phyloP scores from a whole-genome alignment of 2,329 filamentous ascomycete genomes.

The Arthrobotrys iridis region DNA sequence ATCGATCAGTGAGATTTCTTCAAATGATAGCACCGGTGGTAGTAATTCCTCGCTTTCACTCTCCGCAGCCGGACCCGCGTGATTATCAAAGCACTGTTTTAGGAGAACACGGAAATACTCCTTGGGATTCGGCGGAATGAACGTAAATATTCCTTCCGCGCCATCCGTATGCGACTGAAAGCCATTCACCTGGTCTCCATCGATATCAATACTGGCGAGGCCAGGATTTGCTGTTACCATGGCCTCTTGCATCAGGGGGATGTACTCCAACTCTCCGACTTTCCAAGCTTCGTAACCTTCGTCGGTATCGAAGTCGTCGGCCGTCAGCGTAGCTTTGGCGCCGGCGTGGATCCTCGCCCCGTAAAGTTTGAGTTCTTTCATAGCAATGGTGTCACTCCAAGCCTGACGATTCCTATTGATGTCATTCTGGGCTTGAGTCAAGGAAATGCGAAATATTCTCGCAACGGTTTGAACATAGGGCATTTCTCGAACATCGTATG shows the following conservation, averaged over 20 bases:
- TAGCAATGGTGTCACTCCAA: conserved; percentile 91
- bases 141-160: conserved; percentile 77
- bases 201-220: conserved; percentile 71
- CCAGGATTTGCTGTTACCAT: conserved; percentile 69
- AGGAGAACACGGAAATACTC: conserved; percentile 71
- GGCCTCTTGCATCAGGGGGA: conserved; percentile 92
- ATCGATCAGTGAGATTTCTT: conserved; percentile 81
- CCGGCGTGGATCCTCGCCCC: conserved; percentile 71
- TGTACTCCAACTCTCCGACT: conserved; percentile 82
- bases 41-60: conserved; percentile 63
- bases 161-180: conserved; percentile 62
- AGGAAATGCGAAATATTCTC: conserved; percentile 82
- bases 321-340: conserved; percentile 75
- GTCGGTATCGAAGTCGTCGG: conserved; percentile 87
- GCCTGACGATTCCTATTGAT: conserved; percentile 80
- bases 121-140: conserved; percentile 85
- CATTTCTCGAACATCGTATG: conserved; percentile 97
- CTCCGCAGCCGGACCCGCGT: conserved; percentile 59
- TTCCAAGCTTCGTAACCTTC: conserved; percentile 92
- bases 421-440: conserved; percentile 83
- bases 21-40: conserved; percentile 69
- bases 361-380: conserved; percentile 92
- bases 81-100: conserved; percentile 60
- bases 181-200: conserved; percentile 62
- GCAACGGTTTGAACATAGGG: conserved; percentile 87